Conservation (phyloP, 768 basidiomycete genomes). For the Russula sp. region DNA sequence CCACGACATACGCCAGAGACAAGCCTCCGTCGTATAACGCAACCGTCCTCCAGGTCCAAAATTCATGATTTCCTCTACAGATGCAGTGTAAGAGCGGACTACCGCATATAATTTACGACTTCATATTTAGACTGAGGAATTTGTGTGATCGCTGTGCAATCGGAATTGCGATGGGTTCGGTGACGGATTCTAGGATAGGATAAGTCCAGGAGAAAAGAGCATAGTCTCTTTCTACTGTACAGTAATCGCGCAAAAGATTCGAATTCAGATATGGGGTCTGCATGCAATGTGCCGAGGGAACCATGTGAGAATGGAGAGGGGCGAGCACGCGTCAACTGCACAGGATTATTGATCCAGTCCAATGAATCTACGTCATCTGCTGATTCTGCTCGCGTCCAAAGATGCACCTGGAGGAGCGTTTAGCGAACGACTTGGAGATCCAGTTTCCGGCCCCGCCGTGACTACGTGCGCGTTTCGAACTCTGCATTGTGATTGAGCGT, state of each 20-base stretch:
- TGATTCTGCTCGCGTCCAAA: neutral
- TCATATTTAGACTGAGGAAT: neutral
- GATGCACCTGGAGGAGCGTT: neutral
- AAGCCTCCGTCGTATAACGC: constrained; percentile 6
- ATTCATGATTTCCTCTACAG: neutral
- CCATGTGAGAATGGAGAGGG: no score
- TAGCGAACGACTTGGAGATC: neutral
- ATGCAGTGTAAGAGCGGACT: neutral
- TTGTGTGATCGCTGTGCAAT: no score
- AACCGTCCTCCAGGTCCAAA: constrained; percentile 7
- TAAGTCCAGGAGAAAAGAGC: no score
- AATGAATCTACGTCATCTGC: neutral
- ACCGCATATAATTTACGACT: neutral
- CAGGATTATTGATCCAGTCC: neutral
- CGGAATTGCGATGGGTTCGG: no score
- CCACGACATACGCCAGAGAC: constrained; percentile 1
- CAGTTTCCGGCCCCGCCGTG: neutral
- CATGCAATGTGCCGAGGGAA: no score
- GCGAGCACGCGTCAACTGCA: no score
- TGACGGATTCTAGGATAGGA: neutral
- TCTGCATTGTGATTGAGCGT: neutral
- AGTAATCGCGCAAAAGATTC: neutral
- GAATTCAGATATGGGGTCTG: neutral
- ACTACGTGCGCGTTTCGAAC: neutral
- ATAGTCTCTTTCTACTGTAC: no score